phyloP scores from a whole-genome alignment of 441 rosid species.

The Metrosideros polymorpha region DNA sequence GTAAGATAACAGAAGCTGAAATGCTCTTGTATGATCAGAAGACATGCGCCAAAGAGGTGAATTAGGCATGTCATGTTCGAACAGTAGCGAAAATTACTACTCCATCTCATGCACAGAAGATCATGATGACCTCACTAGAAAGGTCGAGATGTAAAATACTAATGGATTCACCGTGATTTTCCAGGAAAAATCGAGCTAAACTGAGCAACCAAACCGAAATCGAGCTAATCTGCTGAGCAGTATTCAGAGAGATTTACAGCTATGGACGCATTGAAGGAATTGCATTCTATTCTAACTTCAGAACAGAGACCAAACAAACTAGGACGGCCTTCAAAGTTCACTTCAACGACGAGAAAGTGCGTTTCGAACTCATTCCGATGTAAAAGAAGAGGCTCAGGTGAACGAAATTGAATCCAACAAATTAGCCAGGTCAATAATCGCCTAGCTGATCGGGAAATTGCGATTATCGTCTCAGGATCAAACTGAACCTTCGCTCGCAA shows the following conservation, averaged over 20 bases:
- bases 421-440: no score
- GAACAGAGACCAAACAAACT: not conserved
- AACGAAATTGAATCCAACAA: no score
- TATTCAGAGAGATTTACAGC: not conserved
- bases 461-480: no score
- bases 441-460: no score
- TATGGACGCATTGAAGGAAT: not conserved
- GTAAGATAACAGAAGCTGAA: not conserved
- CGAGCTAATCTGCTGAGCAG: not conserved
- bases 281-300: not conserved
- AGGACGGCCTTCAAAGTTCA: not conserved
- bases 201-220: not conserved
- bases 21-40: not conserved
- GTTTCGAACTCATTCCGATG: no score
- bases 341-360: not conserved
- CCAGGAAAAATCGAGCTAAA: not conserved
- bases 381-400: no score
- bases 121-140: not conserved
- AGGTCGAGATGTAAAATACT: not conserved
- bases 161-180: not conserved
- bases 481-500: no score
- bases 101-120: not conserved
- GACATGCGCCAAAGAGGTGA: not conserved
- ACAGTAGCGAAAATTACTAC: no score
- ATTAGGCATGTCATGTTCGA: no score